Evolutionary conservation across 352 stramenopile species (phyloP).

Genomic region (Phytophthora citricola): DNA sequence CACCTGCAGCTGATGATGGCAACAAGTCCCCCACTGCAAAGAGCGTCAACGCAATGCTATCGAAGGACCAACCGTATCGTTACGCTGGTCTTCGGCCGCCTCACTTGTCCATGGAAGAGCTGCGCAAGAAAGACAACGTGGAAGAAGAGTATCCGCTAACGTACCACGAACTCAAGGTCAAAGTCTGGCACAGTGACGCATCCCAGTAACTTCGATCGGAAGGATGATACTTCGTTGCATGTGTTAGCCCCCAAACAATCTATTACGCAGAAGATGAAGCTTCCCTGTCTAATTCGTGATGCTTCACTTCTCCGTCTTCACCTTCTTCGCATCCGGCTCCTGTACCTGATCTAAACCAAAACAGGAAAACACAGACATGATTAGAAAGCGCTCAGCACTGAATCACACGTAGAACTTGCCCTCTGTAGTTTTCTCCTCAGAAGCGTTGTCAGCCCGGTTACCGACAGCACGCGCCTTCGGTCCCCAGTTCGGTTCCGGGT

Average conservation of each 20-base stretch:
- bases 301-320: slow-evolving; percentile 61
- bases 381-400: slow-evolving; percentile 9
- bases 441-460: slow-evolving; percentile 50
- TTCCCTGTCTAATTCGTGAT: slow-evolving; percentile 30
- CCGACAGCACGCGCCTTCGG: slow-evolving; percentile 92
- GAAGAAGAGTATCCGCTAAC: slow-evolving; percentile 89
- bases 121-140: slow-evolving; percentile 86
- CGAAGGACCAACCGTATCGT: slow-evolving; percentile 77
- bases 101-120: slow-evolving; percentile 78
- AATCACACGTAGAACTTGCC: slow-evolving; percentile 18
- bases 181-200: slow-evolving; percentile 71
- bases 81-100: slow-evolving; percentile 68
- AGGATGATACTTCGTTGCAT: neutral
- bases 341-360: slow-evolving; percentile 50
- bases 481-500: slow-evolving; percentile 97
- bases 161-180: slow-evolving; percentile 87
- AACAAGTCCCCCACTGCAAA: slow-evolving; percentile 42
- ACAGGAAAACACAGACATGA: slow-evolving; percentile 20
- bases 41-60: slow-evolving; percentile 45
- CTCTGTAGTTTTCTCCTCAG: slow-evolving; percentile 27
- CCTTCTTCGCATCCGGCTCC: slow-evolving; percentile 77
- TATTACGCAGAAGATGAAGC: slow-evolving; percentile 39
- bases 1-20: slow-evolving; percentile 1
- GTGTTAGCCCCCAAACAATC: slow-evolving; percentile 30
- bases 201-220: slow-evolving; percentile 25